Conservation (phyloP, 345 rosid genomes). For the Brassica rapa region DNA sequence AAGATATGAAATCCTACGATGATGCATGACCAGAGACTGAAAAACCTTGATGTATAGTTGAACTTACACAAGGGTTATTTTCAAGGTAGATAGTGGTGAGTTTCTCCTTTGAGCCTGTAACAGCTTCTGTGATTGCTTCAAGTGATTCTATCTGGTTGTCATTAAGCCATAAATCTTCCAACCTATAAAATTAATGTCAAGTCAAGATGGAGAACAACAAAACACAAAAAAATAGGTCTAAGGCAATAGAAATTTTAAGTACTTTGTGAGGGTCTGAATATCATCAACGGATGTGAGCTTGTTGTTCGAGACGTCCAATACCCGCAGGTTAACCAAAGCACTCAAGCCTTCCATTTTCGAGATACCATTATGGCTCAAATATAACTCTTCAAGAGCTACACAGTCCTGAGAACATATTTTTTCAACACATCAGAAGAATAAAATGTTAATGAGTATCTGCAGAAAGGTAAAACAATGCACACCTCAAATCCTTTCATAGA, state of each 20-base stretch:
- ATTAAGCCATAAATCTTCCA: slow-evolving; percentile 95
- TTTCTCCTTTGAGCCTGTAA: slow-evolving; percentile 72
- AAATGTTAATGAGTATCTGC: neutral
- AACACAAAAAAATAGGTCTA: neutral
- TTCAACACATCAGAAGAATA: slow-evolving; percentile 13
- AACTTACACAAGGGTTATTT: slow-evolving; percentile 91
- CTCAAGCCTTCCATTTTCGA: slow-evolving; percentile 91
- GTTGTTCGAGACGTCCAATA: slow-evolving; percentile 85
- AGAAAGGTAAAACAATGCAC: slow-evolving; percentile 20
- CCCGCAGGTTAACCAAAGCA: slow-evolving; percentile 67
- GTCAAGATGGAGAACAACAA: slow-evolving; percentile 25
- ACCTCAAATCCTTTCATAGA: slow-evolving; percentile 92
- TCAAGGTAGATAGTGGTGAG: slow-evolving; percentile 91
- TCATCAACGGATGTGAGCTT: slow-evolving; percentile 78
- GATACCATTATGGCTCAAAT: slow-evolving; percentile 96
- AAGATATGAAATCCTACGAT: slow-evolving; percentile 15
- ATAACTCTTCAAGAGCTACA: slow-evolving; percentile 82
- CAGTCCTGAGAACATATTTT: slow-evolving; percentile 58
- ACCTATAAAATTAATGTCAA: slow-evolving; percentile 46
- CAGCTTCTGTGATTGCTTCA: slow-evolving; percentile 64
- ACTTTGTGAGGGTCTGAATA: slow-evolving; percentile 77
- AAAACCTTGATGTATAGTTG: slow-evolving; percentile 4
- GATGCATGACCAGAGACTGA: slow-evolving; percentile 1
- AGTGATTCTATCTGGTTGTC: slow-evolving; percentile 90
- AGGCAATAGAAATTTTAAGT: slow-evolving; percentile 21